Evolutionary conservation across 345 rosid genomes (phyloP), one percentile per base, ranked within the genome.

Genomic region (Kernera saxatilis): DNA sequence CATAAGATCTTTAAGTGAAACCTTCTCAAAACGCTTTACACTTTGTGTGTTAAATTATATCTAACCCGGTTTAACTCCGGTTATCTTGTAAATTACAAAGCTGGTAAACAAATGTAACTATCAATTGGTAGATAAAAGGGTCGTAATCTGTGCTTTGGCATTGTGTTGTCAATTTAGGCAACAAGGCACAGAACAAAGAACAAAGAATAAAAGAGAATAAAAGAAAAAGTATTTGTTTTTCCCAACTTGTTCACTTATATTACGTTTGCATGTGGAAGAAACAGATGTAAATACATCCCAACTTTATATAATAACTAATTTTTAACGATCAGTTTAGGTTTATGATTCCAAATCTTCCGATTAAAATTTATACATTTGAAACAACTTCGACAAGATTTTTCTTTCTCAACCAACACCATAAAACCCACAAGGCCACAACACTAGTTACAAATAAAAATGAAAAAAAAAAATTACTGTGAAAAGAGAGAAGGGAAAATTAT

Each of bases 1-100:
- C 76, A 64, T 6, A 30, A 76, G 66, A 76, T 76, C 67, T 70
- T 63, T 30, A 51, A 3, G 22, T 59, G 29, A 61, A 51, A 41
- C 23, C 73, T 6, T 69, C 58, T 19, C 19, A 33, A 53, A 37
- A 46, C 71, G 3, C 66, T 75, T 70, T 76, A 54, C 54, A 32
- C 65, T 36, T 43, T 25, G 13, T 64, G 15, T 64, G 19, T 55
- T 54, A 4, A 13, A 26, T 21, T 41, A 12, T 1, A 48, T 50
- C 1, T 13, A n/a, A 40, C 11, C 23, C 48, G 68, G 73, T 15
- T 67, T 50, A 17, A 32, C 0, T 8, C 59, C 29, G 25, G 46
- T 41, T 67, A n/a, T 10, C 8, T 39, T 66, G 57, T 62, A 56
- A 18, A 35, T 45, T 45, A 72, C 40, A 25, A 8, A 72, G 48